A percentile compares a stretch with the other conserved stretches of the same genome.
Evolutionary conservation across 75 land plant genomes (phyloP).

Genomic region (Pinus taeda): DNA sequence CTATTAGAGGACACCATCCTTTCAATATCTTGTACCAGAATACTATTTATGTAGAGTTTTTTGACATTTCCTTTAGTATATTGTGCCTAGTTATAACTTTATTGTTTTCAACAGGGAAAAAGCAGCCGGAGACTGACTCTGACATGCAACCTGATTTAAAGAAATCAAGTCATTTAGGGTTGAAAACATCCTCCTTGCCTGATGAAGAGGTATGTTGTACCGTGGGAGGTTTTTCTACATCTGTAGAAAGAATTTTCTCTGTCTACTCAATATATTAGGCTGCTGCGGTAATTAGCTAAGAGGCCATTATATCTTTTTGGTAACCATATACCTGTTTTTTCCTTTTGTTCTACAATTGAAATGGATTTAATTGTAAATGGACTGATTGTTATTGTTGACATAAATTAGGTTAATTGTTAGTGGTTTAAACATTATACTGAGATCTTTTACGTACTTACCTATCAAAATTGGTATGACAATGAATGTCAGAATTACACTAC

Average conservation of each 20-base stretch:
- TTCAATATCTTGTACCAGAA: not conserved
- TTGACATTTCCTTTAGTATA: not conserved
- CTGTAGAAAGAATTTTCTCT: not conserved
- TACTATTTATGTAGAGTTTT: not conserved
- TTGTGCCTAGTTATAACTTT: not conserved
- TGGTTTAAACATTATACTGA: too few relatives aligned
- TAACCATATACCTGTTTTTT: too few relatives aligned
- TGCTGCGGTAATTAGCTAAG: not conserved
- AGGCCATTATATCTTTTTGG: not conserved
- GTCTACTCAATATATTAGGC: not conserved
- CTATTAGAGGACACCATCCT: not conserved
- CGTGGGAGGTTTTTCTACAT: not conserved
- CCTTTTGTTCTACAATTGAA: too few relatives aligned
- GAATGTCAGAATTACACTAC: too few relatives aligned
- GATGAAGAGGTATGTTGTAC: not conserved
- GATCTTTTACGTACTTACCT: too few relatives aligned
- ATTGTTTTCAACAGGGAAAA: not conserved
- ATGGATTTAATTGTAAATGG: too few relatives aligned
- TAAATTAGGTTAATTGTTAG: too few relatives aligned
- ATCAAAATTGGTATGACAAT: too few relatives aligned
- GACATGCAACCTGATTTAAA: constrained; percentile 2
- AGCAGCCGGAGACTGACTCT: not conserved
- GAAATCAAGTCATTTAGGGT: not conserved
- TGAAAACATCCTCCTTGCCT: not conserved
- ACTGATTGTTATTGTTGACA: too few relatives aligned